Evolutionary conservation across 2,329 filamentous ascomycete genomes (phyloP), one percentile per base, ranked within the genome.

Genomic region (Stagonosporopsis tanaceti): DNA sequence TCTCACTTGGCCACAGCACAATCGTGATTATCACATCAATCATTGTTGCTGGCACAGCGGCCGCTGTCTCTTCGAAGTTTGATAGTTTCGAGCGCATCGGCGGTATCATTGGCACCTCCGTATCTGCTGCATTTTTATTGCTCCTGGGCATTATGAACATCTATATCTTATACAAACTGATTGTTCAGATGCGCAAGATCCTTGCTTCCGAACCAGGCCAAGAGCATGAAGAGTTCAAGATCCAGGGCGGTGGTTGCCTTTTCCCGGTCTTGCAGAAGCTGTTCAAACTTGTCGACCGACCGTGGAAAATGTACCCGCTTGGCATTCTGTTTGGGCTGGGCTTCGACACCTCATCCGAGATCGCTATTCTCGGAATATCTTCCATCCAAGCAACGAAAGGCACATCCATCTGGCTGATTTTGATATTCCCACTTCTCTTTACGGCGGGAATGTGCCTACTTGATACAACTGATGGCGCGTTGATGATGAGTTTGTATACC

Each of bases 251-350:
- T 0, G 94, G 94, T 0, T 86, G 93, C 51, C 77, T 97, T 37
- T 88, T 90, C 25, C 80, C 81, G 0, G 72, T 95, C 1, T 86
- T 97, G 50, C 87, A 89, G 56, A 85, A 82, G 59, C 82, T 96
- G 59, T 97, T 98, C 77, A 87, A 86, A 39, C 80, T 96, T 24
- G 85, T 89, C 66, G 83, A 89, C 65, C 77, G 80, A 5, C 90
- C 91, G 0, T 98, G 94, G 94, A 98, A 98, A 76, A 97, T 97
- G 93, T 95, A 96, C 65, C 93, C 92, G 0, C 80, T 97, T 0
- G 94, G 94, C 0, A 83, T 98, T 0, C 80, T 98, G 4, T 98
- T 82, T 54, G 95, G 94, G 0, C 82, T 98, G 0, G 95, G 94
- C 0, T 98, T 99, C 73, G 95, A 98, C 73, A 98, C 95, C 0